Conservation (phyloP, 2,329 filamentous ascomycete species). For the Hortaea sp. region DNA sequence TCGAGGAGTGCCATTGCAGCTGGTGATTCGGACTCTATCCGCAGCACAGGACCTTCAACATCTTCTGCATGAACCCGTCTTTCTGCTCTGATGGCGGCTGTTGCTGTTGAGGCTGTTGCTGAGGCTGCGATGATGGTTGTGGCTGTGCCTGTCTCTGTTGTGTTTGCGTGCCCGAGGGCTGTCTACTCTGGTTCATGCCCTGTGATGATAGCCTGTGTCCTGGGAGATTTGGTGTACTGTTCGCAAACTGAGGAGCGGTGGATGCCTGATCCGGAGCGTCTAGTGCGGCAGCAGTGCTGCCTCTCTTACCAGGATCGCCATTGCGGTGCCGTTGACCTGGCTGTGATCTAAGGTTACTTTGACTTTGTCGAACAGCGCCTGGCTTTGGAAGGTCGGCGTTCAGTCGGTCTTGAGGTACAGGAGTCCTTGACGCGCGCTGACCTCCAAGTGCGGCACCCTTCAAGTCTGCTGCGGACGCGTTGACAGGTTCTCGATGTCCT, state of each 20-base stretch:
- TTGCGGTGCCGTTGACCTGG: constrained; percentile 14
- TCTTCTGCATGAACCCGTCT: constrained; percentile 76
- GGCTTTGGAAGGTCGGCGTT: constrained; percentile 43
- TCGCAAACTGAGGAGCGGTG: constrained; percentile 93
- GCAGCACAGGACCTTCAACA: constrained; percentile 89
- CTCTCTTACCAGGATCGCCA: constrained; percentile 50
- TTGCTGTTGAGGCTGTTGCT: constrained; percentile 41
- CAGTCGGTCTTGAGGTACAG: constrained; percentile 35
- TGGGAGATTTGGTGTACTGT: constrained; percentile 59
- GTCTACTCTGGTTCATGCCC: not conserved
- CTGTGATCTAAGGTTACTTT: constrained; percentile 2
- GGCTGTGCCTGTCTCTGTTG: constrained; percentile 23
- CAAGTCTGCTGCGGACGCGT: constrained; percentile 74
- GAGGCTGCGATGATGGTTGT: constrained; percentile 13
- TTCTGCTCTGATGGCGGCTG: constrained; percentile 51
- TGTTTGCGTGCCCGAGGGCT: constrained; percentile 28
- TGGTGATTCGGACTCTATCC: constrained; percentile 36
- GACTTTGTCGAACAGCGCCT: constrained; percentile 48
- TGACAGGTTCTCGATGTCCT: constrained; percentile 64
- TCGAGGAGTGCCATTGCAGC: not conserved
- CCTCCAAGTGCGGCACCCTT: constrained; percentile 44
- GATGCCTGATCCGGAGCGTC: constrained; percentile 69
- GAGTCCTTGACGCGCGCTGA: constrained; percentile 50
- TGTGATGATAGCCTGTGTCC: constrained; percentile 5
- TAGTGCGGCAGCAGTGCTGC: constrained; percentile 66